Evolutionary conservation across 176 grass and related monocot genomes (phyloP), one percentile per base, ranked within the genome.

Genomic region (Areca catechu): DNA sequence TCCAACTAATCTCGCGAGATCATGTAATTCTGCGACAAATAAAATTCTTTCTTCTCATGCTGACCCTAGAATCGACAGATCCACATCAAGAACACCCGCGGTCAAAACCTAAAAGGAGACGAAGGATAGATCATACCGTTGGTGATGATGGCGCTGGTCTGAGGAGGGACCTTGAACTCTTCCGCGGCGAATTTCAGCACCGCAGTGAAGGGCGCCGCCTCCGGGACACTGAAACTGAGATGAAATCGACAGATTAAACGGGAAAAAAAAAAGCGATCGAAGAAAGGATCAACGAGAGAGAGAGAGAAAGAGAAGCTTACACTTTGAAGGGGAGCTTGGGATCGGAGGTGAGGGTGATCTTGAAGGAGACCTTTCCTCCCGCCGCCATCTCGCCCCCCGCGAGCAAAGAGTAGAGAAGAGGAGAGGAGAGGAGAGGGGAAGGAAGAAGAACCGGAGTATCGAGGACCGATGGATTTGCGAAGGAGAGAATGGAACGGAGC

Each of bases 311-410:
- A 24, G 48, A 20, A 5, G 20, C 76, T 77, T 76, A 98, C 93
- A 98, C 87, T 98, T 98, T 98, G 88, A 83, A 98, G 50, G 93
- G 93, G 20, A 98, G 93, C 81, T 98, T 98, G 57, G 93, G 93
- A 86, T 98, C 87, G 81, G 93, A 98, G 62, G 87, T 98, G 68
- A 98, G 93, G 22, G 77, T 98, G 57, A 92, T 70, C 81, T 92
- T 98, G 78, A 98, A 98, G 0, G 84, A 92, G 20, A 98, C 93
- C 93, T 98, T 98, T 50, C 93, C 92, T 2, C 86, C 93, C 70
- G 75, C 51, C 72, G 76, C 66, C 60, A 10, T 73, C 60, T 22
- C 51, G 30, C 37, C 53, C 27, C 27, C 3, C 28, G 30, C 17
- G 20, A 49, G 27, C 27, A 61, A 7, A 54, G 58, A n/a, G 19